phyloP scores from a whole-genome alignment of 768 basidiomycete genomes.

The Cystofilobasidium macerans region DNA sequence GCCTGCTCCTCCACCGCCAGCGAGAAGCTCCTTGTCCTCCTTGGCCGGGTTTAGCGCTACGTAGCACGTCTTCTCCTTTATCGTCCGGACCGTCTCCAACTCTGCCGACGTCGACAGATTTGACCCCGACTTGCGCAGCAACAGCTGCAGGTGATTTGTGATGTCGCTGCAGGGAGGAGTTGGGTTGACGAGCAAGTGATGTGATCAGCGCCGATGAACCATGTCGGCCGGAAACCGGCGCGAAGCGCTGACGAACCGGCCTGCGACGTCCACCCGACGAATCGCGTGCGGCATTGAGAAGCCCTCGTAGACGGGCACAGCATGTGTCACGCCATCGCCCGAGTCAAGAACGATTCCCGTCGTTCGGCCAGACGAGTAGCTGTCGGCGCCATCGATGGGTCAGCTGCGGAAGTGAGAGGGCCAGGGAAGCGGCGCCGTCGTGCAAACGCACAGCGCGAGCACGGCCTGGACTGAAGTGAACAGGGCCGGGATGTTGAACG shows the following conservation, averaged over 20 bases:
- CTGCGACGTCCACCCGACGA: constrained; percentile 88
- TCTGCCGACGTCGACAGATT: constrained; percentile 95
- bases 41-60: constrained; percentile 82
- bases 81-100: constrained; percentile 87
- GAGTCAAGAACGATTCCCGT: constrained; percentile 99
- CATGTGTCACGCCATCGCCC: constrained; percentile 96
- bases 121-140: constrained; percentile 87
- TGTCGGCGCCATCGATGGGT: too few relatives aligned
- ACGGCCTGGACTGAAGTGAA: constrained; percentile 97
- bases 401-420: not conserved
- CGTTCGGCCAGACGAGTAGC: constrained; percentile 95
- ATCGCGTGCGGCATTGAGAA: constrained; percentile 99
- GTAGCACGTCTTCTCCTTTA: constrained; percentile 98
- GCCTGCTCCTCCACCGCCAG: constrained; percentile 30
- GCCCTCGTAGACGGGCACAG: constrained; percentile 96
- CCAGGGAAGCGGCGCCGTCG: not conserved
- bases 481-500: constrained; percentile 96
- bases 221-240: too few relatives aligned
- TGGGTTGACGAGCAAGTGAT: too few relatives aligned
- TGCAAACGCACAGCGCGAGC: constrained; percentile 64
- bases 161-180: constrained; percentile 90
- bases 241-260: constrained; percentile 68
- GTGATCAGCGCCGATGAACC: too few relatives aligned
- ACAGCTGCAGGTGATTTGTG: constrained; percentile 86
- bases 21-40: constrained; percentile 78